Percentiles rank a stretch among this genome's conserved stretches.
Evolutionary conservation across 148 eudicot genomes (phyloP).

Genomic region (Dysphania ambrosioides): DNA sequence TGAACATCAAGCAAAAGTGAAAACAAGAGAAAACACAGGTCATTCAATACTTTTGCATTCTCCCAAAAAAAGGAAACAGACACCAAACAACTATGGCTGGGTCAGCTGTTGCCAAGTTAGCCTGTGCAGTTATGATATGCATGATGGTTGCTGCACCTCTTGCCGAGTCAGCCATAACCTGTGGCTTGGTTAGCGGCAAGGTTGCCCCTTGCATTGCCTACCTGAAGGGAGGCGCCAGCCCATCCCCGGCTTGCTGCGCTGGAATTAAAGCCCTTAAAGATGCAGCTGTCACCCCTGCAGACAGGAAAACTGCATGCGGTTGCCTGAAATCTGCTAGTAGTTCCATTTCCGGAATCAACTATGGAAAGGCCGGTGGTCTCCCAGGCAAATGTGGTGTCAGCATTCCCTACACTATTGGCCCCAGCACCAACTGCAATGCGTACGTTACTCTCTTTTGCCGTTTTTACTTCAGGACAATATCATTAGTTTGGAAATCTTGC

Average conservation of each 20-base stretch:
- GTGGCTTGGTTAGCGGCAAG: slow-evolving; percentile 21
- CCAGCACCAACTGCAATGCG: slow-evolving; percentile 39
- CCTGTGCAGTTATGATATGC: slow-evolving; percentile 25
- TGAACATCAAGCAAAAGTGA: slow-evolving; percentile 1
- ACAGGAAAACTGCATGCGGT: slow-evolving; percentile 29
- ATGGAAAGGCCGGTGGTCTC: slow-evolving; percentile 26
- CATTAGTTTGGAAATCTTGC: too few relatives aligned
- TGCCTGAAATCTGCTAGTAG: slow-evolving; percentile 32
- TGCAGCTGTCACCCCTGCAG: slow-evolving; percentile 24
- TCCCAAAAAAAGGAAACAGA: background rate
- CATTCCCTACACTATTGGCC: slow-evolving; percentile 44
- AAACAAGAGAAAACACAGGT: background rate
- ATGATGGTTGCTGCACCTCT: slow-evolving; percentile 36
- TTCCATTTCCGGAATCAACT: slow-evolving; percentile 10
- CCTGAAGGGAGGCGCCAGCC: slow-evolving; percentile 12
- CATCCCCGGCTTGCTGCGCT: slow-evolving; percentile 14
- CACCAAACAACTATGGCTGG: slow-evolving; percentile 15
- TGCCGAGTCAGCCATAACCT: slow-evolving; percentile 34
- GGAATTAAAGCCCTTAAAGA: slow-evolving; percentile 22
- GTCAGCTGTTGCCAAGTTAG: slow-evolving; percentile 22
- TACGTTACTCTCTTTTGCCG: slow-evolving; percentile 13
- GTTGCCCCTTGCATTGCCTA: slow-evolving; percentile 32
- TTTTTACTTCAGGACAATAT: too few relatives aligned
- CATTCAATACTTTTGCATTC: background rate
- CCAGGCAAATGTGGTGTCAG: slow-evolving; percentile 40